Evolutionary conservation across 495 filamentous ascomycete genomes (phyloP).

Genomic region (Xylaria palmicola): DNA sequence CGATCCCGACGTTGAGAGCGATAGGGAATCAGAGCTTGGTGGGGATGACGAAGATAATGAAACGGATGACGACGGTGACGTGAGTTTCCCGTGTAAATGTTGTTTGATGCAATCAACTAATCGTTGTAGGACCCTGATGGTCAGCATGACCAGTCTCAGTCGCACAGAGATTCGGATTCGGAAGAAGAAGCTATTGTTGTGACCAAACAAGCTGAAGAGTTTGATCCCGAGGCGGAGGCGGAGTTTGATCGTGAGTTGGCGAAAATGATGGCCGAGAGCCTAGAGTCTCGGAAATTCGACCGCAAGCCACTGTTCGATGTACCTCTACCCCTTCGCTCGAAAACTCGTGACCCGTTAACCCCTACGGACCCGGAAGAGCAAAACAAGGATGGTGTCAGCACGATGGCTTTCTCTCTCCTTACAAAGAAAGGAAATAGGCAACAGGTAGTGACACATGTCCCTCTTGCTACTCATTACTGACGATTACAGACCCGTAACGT

Average conservation of each 20-base stretch:
- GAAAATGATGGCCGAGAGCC: slow-evolving; percentile 97
- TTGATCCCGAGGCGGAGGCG: slow-evolving; percentile 91
- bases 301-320: slow-evolving; percentile 93
- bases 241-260: slow-evolving; percentile 98
- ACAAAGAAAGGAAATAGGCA: slow-evolving; percentile 96
- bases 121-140: slow-evolving; percentile 41
- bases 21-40: slow-evolving; percentile 43
- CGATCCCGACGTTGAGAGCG: slow-evolving; percentile 39
- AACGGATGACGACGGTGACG: slow-evolving; percentile 26
- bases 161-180: slow-evolving; percentile 56
- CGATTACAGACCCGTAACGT: slow-evolving; percentile 78
- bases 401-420: slow-evolving; percentile 92
- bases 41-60: slow-evolving; percentile 56
- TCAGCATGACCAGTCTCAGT: slow-evolving; percentile 36
- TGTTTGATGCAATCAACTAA: neutral
- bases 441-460: slow-evolving; percentile 58
- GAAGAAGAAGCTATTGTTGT: slow-evolving; percentile 90
- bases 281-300: slow-evolving; percentile 91
- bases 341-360: slow-evolving; percentile 54
- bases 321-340: slow-evolving; percentile 82
- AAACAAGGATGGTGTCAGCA: slow-evolving; percentile 39
- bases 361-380: slow-evolving; percentile 53
- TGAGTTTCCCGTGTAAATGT: neutral
- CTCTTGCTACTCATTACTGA: slow-evolving; percentile 9
- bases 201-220: slow-evolving; percentile 81